A percentile compares a stretch with the other conserved stretches of the same genome.
Conservation (phyloP, 352 stramenopile genomes). For the Thalassiosira mediterranea region DNA sequence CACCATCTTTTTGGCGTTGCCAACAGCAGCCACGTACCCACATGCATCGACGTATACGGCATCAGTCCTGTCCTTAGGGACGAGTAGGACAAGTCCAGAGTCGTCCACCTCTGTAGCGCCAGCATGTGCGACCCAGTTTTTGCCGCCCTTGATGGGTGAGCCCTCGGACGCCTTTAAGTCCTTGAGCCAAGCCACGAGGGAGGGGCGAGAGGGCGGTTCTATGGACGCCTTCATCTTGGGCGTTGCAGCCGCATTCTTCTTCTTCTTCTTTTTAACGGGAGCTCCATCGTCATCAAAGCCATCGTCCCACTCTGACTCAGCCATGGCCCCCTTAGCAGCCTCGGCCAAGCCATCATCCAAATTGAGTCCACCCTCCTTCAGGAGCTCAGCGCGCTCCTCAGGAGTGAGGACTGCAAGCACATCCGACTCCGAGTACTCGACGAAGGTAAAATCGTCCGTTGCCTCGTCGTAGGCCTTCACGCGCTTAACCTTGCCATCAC, state of each 20-base stretch:
- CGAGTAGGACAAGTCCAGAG: conserved; percentile 71
- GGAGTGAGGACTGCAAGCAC: conserved; percentile 68
- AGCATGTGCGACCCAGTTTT: conserved; percentile 72
- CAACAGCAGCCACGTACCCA: conserved; percentile 71
- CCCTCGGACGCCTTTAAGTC: conserved; percentile 62
- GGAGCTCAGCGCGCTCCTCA: conserved; percentile 62
- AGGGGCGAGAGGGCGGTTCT: conserved; percentile 52
- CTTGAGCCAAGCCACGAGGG: conserved; percentile 76
- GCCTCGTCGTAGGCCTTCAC: conserved; percentile 70
- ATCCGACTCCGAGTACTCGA: conserved; percentile 75
- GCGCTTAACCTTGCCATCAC: conserved; percentile 39
- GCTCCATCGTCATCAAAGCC: conserved; percentile 19
- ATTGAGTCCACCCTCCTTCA: conserved; percentile 54
- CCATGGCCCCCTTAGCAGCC: conserved; percentile 35
- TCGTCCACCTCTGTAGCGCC: conserved; percentile 77
- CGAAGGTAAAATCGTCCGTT: conserved; percentile 47
- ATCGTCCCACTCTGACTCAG: conserved; percentile 44
- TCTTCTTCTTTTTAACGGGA: conserved; percentile 27
- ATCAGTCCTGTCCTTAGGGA: conserved; percentile 53
- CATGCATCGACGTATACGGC: conserved; percentile 65
- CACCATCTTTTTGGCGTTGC: conserved; percentile 66
- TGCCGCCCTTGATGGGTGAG: conserved; percentile 72
- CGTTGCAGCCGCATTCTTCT: conserved; percentile 11
- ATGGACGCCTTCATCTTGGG: conserved; percentile 42
- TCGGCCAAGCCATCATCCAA: conserved; percentile 45